A percentile compares a stretch with the other conserved stretches of the same genome.
phyloP scores from a whole-genome alignment of 176 grass and related monocot species.

The Hyparrhenia diplandra region DNA sequence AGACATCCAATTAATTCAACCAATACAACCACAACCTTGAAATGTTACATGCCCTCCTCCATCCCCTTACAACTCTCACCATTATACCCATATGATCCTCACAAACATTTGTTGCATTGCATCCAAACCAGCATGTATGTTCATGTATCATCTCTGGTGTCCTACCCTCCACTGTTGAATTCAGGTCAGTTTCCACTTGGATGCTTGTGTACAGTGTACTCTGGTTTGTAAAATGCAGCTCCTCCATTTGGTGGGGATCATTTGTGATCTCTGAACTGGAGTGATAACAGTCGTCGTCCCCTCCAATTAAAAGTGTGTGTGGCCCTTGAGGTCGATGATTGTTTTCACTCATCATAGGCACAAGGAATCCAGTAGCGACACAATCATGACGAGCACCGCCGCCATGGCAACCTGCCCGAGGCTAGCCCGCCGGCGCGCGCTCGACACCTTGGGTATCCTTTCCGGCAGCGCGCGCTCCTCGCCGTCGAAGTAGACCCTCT shows the following conservation, averaged over 20 bases:
- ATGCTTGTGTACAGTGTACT: not conserved
- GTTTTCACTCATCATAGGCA: too few relatives aligned
- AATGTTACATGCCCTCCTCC: constrained; percentile 1
- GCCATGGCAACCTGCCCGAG: constrained; percentile 13
- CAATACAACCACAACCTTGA: constrained; percentile 1
- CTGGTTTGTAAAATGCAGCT: not conserved
- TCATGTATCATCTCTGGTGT: not conserved
- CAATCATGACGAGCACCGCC: not conserved
- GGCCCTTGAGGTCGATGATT: too few relatives aligned
- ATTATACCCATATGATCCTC: not conserved
- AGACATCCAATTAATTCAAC: not conserved
- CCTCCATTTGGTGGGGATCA: not conserved
- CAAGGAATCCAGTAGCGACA: constrained; percentile 28
- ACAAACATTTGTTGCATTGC: not conserved
- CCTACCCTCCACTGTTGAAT: not conserved
- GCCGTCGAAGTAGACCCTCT: constrained; percentile 75
- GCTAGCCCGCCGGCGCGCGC: constrained; percentile 7
- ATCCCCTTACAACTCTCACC: not conserved
- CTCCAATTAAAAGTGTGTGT: not conserved
- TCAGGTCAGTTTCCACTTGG: not conserved
- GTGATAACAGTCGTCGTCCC: not conserved
- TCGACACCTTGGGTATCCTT: constrained; percentile 31
- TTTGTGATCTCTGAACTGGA: not conserved
- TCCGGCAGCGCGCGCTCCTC: constrained; percentile 82
- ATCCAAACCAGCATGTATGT: not conserved